Conservation (phyloP, 108 stramenopile genomes). For the Fragilaria crotonensis region DNA sequence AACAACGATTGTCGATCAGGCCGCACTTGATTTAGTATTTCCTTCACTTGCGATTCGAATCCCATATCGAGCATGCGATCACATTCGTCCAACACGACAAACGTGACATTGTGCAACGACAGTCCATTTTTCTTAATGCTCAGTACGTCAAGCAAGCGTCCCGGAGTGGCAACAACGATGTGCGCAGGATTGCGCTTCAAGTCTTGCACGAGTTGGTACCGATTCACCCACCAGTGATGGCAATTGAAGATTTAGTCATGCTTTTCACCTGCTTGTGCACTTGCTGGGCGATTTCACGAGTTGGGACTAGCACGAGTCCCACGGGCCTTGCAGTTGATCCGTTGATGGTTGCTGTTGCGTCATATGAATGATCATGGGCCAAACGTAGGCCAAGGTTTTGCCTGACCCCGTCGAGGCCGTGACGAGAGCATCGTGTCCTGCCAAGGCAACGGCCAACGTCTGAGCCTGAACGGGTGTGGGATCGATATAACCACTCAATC, state of each 20-base stretch:
- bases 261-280: conserved; percentile 55
- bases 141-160: conserved; percentile 92
- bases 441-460: conserved; percentile 53
- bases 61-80: conserved; percentile 88
- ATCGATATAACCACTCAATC: conserved; percentile 35
- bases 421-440: conserved; percentile 59
- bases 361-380: conserved; percentile 79
- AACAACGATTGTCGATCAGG: conserved; percentile 78
- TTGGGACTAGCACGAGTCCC: conserved; percentile 86
- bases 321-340: conserved; percentile 30
- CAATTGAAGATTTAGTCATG: conserved; percentile 39
- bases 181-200: conserved; percentile 45
- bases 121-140: conserved; percentile 21
- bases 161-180: conserved; percentile 93
- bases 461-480: conserved; percentile 95
- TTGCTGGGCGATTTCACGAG: conserved; percentile 93
- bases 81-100: conserved; percentile 93
- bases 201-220: conserved; percentile 64
- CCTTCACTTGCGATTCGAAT: conserved; percentile 81
- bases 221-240: conserved; percentile 68
- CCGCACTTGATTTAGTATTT: conserved; percentile 64
- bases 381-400: conserved; percentile 90
- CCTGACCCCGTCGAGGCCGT: conserved; percentile 85
- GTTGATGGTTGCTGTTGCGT: no score
- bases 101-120: conserved; percentile 26